These are phyloP conservation scores for Candolleomyces efflorescens DNA, from an alignment of 768 basidiomycete species.

Conservation along the genomic window DNA sequence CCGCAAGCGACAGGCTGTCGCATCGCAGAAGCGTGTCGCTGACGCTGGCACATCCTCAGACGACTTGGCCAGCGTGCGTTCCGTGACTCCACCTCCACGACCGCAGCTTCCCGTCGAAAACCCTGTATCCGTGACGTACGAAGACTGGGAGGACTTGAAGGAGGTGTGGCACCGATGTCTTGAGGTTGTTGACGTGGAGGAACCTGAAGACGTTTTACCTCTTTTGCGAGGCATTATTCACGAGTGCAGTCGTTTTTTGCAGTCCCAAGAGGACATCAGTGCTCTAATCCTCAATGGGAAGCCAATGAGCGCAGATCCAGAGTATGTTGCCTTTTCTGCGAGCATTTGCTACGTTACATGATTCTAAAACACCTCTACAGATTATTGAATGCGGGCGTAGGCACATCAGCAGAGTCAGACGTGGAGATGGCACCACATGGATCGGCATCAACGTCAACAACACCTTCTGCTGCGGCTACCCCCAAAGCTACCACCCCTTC, in stretches of 20 bases:
- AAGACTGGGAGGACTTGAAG: constrained; percentile 67
- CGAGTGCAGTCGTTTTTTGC: constrained; percentile 62
- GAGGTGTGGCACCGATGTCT: constrained; percentile 54
- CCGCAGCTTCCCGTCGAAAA: neutral
- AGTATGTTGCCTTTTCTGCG: neutral
- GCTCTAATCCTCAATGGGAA: constrained; percentile 33
- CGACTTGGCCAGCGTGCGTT: neutral
- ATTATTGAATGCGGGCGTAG: neutral
- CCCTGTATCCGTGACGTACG: constrained; percentile 17
- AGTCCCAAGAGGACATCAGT: constrained; percentile 53
- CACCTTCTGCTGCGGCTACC: neutral
- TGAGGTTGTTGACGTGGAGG: constrained; percentile 53
- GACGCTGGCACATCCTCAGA: constrained; percentile 1
- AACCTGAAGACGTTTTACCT: constrained; percentile 45
- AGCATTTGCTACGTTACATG: neutral
- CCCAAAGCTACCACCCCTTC: neutral
- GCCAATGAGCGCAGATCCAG: neutral
- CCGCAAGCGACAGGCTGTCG: neutral
- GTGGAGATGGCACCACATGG: neutral
- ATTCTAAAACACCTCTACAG: too few species aligned
- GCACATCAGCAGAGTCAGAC: neutral
- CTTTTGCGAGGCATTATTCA: constrained; percentile 61
- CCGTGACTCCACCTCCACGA: neutral
- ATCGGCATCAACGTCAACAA: too few species aligned
- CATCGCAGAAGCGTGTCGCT: neutral